A percentile compares a stretch with the other conserved stretches of the same genome.
These are phyloP conservation scores for Fraxinus baroniana DNA, from an alignment of 305 asterid species.

Conservation along the genomic window DNA sequence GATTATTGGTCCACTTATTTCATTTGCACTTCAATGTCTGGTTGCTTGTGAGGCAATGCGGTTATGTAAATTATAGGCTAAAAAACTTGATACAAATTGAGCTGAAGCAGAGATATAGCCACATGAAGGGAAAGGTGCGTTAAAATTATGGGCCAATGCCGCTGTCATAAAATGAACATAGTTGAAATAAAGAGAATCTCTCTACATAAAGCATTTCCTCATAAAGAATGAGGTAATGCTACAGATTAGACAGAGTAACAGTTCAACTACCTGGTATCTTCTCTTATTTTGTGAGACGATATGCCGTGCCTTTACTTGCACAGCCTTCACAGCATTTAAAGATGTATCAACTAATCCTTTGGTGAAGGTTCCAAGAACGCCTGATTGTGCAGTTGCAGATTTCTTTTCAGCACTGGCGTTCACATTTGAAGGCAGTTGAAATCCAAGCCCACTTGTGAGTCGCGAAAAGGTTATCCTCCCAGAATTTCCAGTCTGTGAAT, in stretches of 20 bases:
- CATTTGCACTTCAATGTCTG: background rate
- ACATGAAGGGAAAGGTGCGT: background rate
- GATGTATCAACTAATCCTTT: conserved; percentile 92
- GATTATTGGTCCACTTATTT: background rate
- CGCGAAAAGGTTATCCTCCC: conserved; percentile 68
- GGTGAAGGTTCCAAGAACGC: conserved; percentile 67
- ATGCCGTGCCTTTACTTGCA: conserved; percentile 94
- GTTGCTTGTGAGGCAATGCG: background rate
- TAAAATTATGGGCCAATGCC: background rate
- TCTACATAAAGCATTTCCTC: background rate
- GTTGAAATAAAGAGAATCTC: background rate
- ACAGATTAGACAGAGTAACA: conserved; percentile 4
- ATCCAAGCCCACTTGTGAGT: conserved; percentile 79
- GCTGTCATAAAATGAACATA: background rate
- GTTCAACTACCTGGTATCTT: conserved; percentile 81
- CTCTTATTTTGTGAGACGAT: conserved; percentile 96
- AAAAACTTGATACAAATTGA: conserved; percentile 14
- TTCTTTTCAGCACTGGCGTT: conserved; percentile 45
- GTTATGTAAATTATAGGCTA: background rate
- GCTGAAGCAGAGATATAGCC: conserved; percentile 12
- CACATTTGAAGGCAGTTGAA: conserved; percentile 49
- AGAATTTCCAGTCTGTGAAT: conserved; percentile 42
- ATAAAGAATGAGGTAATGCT: conserved; percentile 4
- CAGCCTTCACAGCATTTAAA: conserved; percentile 83
- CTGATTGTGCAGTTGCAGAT: conserved; percentile 57